Conservation (phyloP, 495 filamentous ascomycete species). For the Aspergillus carlsbadensis region DNA sequence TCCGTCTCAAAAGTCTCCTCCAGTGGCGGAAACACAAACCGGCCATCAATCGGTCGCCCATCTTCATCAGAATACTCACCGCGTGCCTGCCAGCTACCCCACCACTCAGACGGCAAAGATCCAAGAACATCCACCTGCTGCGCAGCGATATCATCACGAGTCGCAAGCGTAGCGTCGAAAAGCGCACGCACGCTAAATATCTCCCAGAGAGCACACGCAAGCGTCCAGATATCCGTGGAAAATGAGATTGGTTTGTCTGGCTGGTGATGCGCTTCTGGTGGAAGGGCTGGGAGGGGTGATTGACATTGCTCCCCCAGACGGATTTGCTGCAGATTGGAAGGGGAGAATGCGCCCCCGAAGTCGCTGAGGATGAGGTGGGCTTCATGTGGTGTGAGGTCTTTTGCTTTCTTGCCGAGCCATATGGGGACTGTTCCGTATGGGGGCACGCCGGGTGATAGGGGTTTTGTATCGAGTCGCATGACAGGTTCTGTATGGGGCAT, state of each 20-base stretch:
- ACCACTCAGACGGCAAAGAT: conserved; percentile 26
- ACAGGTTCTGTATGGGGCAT: conserved; percentile 21
- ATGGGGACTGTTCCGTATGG: conserved; percentile 29
- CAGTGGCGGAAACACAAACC: conserved; percentile 21
- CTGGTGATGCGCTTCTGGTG: conserved; percentile 35
- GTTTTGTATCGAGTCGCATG: conserved; percentile 16
- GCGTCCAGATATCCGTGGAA: conserved; percentile 37
- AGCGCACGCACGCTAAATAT: conserved; percentile 19
- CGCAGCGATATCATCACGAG: conserved; percentile 25
- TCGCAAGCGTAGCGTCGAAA: conserved; percentile 18
- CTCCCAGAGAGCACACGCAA: conserved; percentile 33
- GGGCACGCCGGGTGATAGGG: conserved; percentile 22
- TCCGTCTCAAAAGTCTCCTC: conserved; percentile 25
- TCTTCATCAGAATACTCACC: conserved; percentile 22
- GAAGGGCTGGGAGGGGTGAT: conserved; percentile 18
- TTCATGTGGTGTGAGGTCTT: conserved; percentile 25
- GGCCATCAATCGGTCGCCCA: conserved; percentile 19
- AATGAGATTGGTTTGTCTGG: conserved; percentile 23
- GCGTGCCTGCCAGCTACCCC: conserved; percentile 26
- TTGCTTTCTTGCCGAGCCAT: conserved; percentile 26
- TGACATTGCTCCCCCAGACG: conserved; percentile 12
- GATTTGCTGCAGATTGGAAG: conserved; percentile 12
- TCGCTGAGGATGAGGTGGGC: conserved; percentile 25
- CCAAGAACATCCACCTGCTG: conserved; percentile 33
- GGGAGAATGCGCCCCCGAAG: conserved; percentile 32